Percentiles rank a stretch among this genome's conserved stretches.
Conservation (phyloP, 495 filamentous ascomycete genomes). For the Neurospora sp. region DNA sequence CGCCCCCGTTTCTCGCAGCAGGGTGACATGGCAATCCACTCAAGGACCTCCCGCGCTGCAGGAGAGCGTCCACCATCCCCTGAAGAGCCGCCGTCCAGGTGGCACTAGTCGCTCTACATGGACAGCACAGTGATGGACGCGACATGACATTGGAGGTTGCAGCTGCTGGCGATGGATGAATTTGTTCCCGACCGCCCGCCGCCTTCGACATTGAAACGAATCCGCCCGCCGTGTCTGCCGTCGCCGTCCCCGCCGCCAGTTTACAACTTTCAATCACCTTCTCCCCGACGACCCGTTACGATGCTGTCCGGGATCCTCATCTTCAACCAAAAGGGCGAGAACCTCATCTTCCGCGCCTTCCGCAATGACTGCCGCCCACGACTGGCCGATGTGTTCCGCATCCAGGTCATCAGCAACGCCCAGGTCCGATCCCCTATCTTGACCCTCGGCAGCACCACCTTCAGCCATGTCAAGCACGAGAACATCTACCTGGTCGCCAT, state of each 20-base stretch:
- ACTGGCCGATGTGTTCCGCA: conserved; percentile 97
- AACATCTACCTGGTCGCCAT: conserved; percentile 98
- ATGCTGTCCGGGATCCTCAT: conserved; percentile 96
- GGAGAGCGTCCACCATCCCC: background rate
- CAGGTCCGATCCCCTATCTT: conserved; percentile 97
- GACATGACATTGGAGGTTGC: background rate
- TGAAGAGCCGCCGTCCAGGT: background rate
- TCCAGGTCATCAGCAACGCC: conserved; percentile 98
- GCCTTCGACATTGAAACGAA: background rate
- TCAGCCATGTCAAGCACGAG: conserved; percentile 98
- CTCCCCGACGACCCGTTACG: conserved; percentile 19
- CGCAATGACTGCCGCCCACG: conserved; percentile 94
- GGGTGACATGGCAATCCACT: background rate
- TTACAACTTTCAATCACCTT: background rate
- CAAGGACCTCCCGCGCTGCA: background rate
- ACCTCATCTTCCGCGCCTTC: conserved; percentile 97
- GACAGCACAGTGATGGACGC: background rate
- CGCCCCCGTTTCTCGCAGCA: background rate
- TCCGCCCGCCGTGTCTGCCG: background rate
- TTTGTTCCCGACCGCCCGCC: background rate
- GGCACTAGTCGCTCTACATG: background rate
- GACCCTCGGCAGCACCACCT: conserved; percentile 94
- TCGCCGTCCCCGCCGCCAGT: background rate
- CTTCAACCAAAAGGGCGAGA: conserved; percentile 99
- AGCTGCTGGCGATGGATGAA: background rate